Conservation (phyloP, 257 asterid species). For the Lantana camara region DNA sequence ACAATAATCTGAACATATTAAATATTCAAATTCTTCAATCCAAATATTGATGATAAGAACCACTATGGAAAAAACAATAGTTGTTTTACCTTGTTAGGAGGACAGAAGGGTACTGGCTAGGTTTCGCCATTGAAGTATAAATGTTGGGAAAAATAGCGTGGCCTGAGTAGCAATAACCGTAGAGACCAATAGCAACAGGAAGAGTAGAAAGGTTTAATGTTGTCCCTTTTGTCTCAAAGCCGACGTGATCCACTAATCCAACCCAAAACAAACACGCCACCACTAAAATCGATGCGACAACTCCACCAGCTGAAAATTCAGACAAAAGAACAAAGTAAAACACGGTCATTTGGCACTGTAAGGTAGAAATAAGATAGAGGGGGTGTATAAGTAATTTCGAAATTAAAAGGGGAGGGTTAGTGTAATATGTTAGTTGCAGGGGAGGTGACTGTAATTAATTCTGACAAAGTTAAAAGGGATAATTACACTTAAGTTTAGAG, state of each 20-base stretch:
- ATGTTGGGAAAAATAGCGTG: slow-evolving; percentile 96
- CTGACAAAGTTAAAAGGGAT: too few relatives aligned
- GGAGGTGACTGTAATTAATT: too few relatives aligned
- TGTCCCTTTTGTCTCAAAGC: slow-evolving; percentile 49
- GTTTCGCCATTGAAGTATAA: slow-evolving; percentile 84
- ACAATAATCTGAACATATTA: too few relatives aligned
- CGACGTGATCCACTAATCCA: slow-evolving; percentile 79
- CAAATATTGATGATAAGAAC: background rate
- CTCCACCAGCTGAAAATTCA: slow-evolving; percentile 81
- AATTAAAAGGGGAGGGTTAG: too few relatives aligned
- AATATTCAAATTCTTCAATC: background rate
- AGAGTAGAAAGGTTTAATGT: slow-evolving; percentile 73
- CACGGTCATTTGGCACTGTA: background rate
- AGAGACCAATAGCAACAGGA: slow-evolving; percentile 95
- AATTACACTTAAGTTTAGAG: too few relatives aligned
- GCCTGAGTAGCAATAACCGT: slow-evolving; percentile 94
- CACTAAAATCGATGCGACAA: slow-evolving; percentile 85
- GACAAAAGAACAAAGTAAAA: slow-evolving; percentile 15
- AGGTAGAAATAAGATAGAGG: too few relatives aligned
- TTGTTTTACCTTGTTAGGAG: slow-evolving; percentile 65
- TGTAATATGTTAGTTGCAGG: too few relatives aligned
- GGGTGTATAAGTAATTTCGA: too few relatives aligned
- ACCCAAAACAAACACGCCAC: slow-evolving; percentile 82
- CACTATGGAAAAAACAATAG: background rate
- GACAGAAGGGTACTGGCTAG: slow-evolving; percentile 71